Conservation (phyloP, 345 rosid species). For the Stellera chamaejasme region DNA sequence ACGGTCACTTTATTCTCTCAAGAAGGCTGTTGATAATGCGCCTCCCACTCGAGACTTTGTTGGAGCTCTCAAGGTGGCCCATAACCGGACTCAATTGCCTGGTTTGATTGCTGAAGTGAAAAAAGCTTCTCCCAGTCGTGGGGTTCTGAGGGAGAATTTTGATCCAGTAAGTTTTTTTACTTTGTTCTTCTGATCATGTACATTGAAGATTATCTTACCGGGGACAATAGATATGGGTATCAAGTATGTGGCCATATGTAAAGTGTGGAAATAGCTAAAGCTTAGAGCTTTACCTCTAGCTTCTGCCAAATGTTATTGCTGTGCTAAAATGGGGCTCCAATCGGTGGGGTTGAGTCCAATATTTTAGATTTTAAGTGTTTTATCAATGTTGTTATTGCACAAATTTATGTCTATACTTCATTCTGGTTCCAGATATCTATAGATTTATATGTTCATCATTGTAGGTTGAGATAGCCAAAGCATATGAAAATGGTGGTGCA, state of each 20-base stretch:
- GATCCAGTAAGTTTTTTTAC: slow-evolving; percentile 45
- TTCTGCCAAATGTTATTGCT: too few species aligned
- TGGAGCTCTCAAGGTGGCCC: slow-evolving; percentile 74
- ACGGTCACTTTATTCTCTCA: slow-evolving; percentile 41
- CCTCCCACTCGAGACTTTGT: slow-evolving; percentile 67
- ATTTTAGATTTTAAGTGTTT: too few species aligned
- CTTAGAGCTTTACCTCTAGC: too few species aligned
- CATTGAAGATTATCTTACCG: too few species aligned
- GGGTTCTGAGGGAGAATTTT: slow-evolving; percentile 80
- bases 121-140: slow-evolving; percentile 96
- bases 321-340: too few species aligned
- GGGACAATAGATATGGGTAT: too few species aligned
- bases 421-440: background rate
- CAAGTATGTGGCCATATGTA: too few species aligned
- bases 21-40: slow-evolving; percentile 49
- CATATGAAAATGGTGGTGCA: slow-evolving; percentile 93
- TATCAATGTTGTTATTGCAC: too few species aligned
- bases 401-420: too few species aligned
- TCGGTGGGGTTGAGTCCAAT: too few species aligned
- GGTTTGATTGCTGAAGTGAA: slow-evolving; percentile 96
- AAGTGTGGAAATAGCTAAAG: too few species aligned
- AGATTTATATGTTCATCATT: slow-evolving; percentile 9
- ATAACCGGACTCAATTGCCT: slow-evolving; percentile 61
- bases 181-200: background rate
- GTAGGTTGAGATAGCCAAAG: slow-evolving; percentile 74